A percentile compares a stretch with the other conserved stretches of the same genome.
phyloP scores from a whole-genome alignment of 2,329 filamentous ascomycete species.

The Diaporthe batatas region DNA sequence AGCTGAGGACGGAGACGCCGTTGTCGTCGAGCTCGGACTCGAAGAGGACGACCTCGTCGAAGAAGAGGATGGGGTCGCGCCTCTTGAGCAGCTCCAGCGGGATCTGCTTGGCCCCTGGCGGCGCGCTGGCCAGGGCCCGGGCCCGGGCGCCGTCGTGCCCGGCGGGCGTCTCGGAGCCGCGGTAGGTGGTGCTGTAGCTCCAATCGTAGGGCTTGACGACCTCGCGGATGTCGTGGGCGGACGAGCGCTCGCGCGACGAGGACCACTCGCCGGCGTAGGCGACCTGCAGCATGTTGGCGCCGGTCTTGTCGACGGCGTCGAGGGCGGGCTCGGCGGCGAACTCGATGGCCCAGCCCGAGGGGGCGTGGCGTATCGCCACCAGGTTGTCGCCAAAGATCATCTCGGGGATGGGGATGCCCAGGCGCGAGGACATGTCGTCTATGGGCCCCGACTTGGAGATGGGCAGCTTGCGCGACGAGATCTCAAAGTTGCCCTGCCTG shows the following conservation, averaged over 20 bases:
- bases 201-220: conserved; percentile 97
- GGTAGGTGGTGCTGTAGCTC: conserved; percentile 94
- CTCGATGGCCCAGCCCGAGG: conserved; percentile 80
- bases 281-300: conserved; percentile 89
- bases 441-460: conserved; percentile 95
- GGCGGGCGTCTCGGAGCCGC: conserved; percentile 69
- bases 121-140: conserved; percentile 17
- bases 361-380: conserved; percentile 79
- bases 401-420: conserved; percentile 92
- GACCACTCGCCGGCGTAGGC: conserved; percentile 92
- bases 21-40: conserved; percentile 99
- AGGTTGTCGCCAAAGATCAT: conserved; percentile 99
- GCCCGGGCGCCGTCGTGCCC: conserved; percentile 25
- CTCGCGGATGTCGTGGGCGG: conserved; percentile 89
- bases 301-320: conserved; percentile 94
- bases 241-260: conserved; percentile 76
- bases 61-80: conserved; percentile 95
- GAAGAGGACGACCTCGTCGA: conserved; percentile 95
- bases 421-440: conserved; percentile 81
- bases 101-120: conserved; percentile 62
- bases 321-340: conserved; percentile 92
- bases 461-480: conserved; percentile 89
- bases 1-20: conserved; percentile 89
- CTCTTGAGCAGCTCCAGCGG: conserved; percentile 88
- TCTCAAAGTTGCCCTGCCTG: conserved; percentile 75